Base-by-base conservation (phyloP, 2,329 filamentous ascomycete species). In the Trichoderma citrinoviride region DNA sequence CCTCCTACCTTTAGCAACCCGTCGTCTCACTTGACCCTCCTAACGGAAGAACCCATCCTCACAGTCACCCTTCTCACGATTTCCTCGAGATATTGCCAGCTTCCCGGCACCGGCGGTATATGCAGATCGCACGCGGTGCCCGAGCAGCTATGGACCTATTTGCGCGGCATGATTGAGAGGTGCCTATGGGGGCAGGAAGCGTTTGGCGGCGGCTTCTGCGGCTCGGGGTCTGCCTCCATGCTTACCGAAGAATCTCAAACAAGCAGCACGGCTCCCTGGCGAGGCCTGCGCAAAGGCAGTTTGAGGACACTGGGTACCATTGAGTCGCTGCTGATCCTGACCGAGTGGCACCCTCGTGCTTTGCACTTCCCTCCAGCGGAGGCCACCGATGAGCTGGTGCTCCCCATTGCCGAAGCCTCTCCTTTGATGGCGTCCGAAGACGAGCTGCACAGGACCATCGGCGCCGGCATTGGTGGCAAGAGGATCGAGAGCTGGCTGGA, bases 171-270 rank as follows among this genome's bases (percentile, higher is more conserved):
- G 91, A 95, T 98, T 69, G 92, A 97, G 76, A 87, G 94, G 40
- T 90, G 96, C 69, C 88, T 98, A 43, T 98, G 93, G 90, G 95
- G 93, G 8, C 94, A 97, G 74, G 94, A 98, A 76, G 92, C 96
- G 60, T 97, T 97, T 73, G 94, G 93, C 33, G 92, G 92, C 27
- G 92, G 91, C 17, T 93, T 94, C 75, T 92, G 90, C 72, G 90
- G 90, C 60, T 90, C 89, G 3, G 90, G 89, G 15, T 68, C 71
- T 23, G 84, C 84, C 49, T 70, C 70, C 3, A 50, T 70, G 54
- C 72, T 76, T 71, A 83, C 77, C 43, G 83, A 85, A 54, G 86
- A 87, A 67, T 77, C 80, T 10, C 82, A 87, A 70, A 87, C 85
- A 15, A 90, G 86, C 57, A 90, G 86, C 75, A 90, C 88, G 4